Evolutionary conservation across 371 early-diverging fungal genomes (phyloP), one percentile per base, ranked within the genome.

Genomic region (Mortierella sp.): DNA sequence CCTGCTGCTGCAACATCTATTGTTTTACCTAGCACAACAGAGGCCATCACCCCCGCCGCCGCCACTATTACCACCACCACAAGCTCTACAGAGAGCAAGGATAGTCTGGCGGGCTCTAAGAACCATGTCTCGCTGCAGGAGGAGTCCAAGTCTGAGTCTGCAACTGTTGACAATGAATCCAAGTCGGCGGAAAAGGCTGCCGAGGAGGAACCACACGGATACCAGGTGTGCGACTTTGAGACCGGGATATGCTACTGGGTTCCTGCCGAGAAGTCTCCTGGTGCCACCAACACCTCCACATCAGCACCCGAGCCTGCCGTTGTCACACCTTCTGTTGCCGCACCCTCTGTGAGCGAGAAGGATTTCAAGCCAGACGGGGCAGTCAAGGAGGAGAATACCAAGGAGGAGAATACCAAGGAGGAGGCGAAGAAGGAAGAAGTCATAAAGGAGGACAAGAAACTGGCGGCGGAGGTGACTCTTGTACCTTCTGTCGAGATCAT

Each of bases 221-320:
- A 82, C 55, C 59, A 79, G 67, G 54, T 76, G 74, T 82, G 83
- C 71, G 79, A 82, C 69, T 54, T 76, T 64, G 83, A 82, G 34
- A 73, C 76, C 2, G 76, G 74, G 11, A 43, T 82, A 69, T 82
- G 83, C 54, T 79, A 79, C 37, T 82, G 83, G 83, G 83, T 82
- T 1, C 83, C 83, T 19, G 55, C 78, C 28, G 48, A 67, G 73
- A 34, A 77, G 40, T 61, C 28, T n/a, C 26, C 61, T 26, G 34
- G 61, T 3, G 11, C 51, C 2, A 10, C 67, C 64, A 10, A 31
- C 16, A 24, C 34, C 21, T 24, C 64, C 5, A 40, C 64, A 64
- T 37, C 64, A 34, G 64, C 37, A 37, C 21, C 64, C 8, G 64
- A 31, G 40, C 37, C 34, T 34, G 64, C 64, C 37, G 24, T 21